Conservation (phyloP, 768 basidiomycete species). For the Cystoderma amianthinum region DNA sequence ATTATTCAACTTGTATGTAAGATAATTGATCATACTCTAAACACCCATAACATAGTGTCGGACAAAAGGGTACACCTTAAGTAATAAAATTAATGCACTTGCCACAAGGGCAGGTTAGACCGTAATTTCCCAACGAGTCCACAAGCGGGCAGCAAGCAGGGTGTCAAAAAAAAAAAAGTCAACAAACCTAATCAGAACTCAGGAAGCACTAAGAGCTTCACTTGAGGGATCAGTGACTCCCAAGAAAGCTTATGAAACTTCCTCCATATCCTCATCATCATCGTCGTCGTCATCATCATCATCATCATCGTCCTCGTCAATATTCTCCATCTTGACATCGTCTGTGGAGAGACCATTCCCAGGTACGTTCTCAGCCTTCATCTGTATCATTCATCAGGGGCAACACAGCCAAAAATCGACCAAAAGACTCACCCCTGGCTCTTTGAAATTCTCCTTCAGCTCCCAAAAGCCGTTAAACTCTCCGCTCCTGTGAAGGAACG, state of each 20-base stretch:
- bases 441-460: conserved; percentile 67
- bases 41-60: no score
- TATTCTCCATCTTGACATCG: conserved; percentile 46
- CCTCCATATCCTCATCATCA: conserved; percentile 63
- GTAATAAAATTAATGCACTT: no score
- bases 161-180: no score
- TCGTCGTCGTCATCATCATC: conserved; percentile 57
- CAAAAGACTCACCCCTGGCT: conserved; percentile 39
- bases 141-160: no score
- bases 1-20: no score
- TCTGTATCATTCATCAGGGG: conserved; percentile 22
- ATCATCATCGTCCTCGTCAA: conserved; percentile 48
- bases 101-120: no score
- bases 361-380: conserved; percentile 40
- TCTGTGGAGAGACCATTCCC: conserved; percentile 21
- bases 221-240: no score
- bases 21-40: no score
- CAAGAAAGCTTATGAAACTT: conserved; percentile 60
- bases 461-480: conserved; percentile 80
- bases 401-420: background rate
- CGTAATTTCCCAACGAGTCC: no score
- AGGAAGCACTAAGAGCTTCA: no score
- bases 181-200: no score
- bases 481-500: conserved; percentile 69
- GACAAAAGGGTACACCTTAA: no score